phyloP scores from a whole-genome alignment of 1,139 yeast species.

The Pichia norvegensis region DNA sequence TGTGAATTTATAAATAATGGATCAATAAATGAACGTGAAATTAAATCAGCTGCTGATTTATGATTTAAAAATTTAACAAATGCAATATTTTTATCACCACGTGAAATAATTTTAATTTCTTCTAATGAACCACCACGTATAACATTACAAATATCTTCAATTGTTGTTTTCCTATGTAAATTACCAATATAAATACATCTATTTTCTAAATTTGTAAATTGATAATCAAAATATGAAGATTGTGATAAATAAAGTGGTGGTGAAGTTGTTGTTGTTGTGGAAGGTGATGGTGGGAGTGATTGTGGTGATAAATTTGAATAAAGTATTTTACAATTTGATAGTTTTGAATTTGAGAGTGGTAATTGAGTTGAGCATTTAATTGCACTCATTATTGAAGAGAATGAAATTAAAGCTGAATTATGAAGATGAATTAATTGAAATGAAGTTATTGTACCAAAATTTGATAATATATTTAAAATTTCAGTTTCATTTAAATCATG shows the following conservation, averaged over 20 bases:
- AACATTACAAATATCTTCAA: conserved; percentile 89
- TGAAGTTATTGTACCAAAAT: conserved; percentile 77
- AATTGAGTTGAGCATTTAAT: conserved; percentile 67
- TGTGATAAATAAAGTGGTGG: neutral
- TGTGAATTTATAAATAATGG: conserved; percentile 76
- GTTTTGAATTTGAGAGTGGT: conserved; percentile 42
- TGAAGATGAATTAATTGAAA: conserved; percentile 67
- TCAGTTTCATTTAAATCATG: conserved; percentile 40
- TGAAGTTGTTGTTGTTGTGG: neutral
- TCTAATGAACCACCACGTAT: conserved; percentile 88
- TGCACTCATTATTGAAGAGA: conserved; percentile 75
- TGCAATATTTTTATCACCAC: conserved; percentile 58
- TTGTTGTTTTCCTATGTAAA: conserved; percentile 74
- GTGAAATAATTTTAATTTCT: conserved; percentile 38
- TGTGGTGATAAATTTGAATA: conserved; percentile 63
- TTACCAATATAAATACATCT: conserved; percentile 88
- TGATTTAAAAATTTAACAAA: conserved; percentile 90
- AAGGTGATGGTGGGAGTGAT: neutral
- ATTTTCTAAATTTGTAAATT: conserved; percentile 63
- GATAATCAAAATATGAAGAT: neutral
- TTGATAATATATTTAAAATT: conserved; percentile 55
- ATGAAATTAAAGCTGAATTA: conserved; percentile 73
- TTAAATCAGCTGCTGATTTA: conserved; percentile 88
- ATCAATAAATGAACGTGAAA: conserved; percentile 50
- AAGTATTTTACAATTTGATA: conserved; percentile 58